Base-by-base conservation (phyloP, 768 basidiomycete species). In the Lactifluus hygrophoroides region DNA sequence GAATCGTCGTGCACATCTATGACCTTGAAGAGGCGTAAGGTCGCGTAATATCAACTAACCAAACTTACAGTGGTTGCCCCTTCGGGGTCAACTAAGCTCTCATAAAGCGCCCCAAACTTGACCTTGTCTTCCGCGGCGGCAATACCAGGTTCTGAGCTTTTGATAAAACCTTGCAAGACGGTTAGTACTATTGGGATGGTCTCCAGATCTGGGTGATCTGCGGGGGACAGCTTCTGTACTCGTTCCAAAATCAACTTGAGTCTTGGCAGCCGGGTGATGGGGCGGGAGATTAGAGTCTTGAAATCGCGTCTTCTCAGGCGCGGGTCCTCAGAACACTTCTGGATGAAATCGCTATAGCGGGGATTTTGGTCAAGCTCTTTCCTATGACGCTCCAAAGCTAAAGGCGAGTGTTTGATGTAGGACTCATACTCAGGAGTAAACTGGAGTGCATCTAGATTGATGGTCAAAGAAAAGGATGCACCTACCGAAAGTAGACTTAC, bases 121-220 rank as follows among this genome's bases (percentile, higher is more conserved):
- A 94, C 92, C 68, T 92, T 92, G 61, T 82, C 80, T 68, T 94
- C 92, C 1, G 93, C 90, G n/a, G 85, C 88, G 59, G 84, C 88
- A 58, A 95, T 94, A 4, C 93, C 93, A 1, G 91, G 91, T 66
- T 94, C 86, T 0, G 90, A 90, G 62, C 85, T 85, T 75, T 88
- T 91, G 59, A 95, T 77, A 61, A 83, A 85, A 46, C 84, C 80
- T 30, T 77, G 81, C 54, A 94, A 65, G 3, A 93, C 79, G 10
- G 76, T 77, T 25, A 89, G 66, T 17, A 89, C 80, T 5, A 90
- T 75, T 1, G 90, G 90, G 7, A 94, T 75, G 3, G 79, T 81
- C 59, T 93, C 88, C 44, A 80, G 67, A 69, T 95, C 93, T 0
- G 86, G 85, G 68, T 93, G 90, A n/a, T 83, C 81, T 21, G 75